Percentiles rank a stretch among this genome's conserved stretches.
phyloP scores from a whole-genome alignment of 129 eudicot genomes.

The Artemisia argyi region DNA sequence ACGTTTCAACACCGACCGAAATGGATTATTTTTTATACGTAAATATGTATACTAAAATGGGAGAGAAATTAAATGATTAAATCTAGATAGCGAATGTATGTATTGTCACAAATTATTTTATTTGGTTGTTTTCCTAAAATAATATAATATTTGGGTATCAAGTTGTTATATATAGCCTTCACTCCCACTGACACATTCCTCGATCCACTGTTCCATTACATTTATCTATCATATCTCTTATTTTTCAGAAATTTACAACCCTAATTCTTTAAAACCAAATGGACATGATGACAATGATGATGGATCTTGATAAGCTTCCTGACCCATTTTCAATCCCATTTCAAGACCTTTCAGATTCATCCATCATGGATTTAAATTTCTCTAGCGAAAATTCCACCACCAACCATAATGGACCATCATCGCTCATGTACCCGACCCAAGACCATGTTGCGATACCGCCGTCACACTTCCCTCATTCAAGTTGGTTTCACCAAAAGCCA shows the following conservation, averaged over 20 bases:
- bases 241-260: background rate
- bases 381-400: conserved; percentile 24
- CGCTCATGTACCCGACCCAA: background rate
- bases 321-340: conserved; percentile 41
- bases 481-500: conserved; percentile 37
- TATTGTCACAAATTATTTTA: background rate
- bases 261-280: conserved; percentile 15
- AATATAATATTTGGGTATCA: conserved; percentile 13
- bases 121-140: background rate
- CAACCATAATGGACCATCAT: conserved; percentile 28
- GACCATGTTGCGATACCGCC: background rate
- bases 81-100: too few species aligned
- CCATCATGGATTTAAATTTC: conserved; percentile 30
- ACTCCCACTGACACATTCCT: conserved; percentile 39
- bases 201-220: conserved; percentile 36
- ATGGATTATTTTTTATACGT: too few species aligned
- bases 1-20: too few species aligned
- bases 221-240: background rate
- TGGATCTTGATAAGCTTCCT: conserved; percentile 45
- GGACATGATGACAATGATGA: conserved; percentile 49
- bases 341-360: conserved; percentile 28
- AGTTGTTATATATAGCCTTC: conserved; percentile 37
- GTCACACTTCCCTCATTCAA: conserved; percentile 28
- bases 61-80: too few species aligned
- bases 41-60: too few species aligned